These are phyloP conservation scores for Flaveria brownii DNA, from an alignment of 129 eudicot genomes.

Conservation along the genomic window DNA sequence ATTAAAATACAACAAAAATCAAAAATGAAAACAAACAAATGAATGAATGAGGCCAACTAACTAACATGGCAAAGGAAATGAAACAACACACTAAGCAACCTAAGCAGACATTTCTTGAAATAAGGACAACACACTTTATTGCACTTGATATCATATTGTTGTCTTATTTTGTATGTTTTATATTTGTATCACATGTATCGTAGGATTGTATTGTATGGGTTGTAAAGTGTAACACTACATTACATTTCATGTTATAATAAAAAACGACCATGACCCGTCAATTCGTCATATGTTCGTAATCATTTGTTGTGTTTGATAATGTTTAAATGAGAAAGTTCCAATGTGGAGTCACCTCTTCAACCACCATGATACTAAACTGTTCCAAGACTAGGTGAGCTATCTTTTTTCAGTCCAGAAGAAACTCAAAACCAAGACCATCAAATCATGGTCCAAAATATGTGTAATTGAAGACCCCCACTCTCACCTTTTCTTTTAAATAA, in stretches of 20 bases:
- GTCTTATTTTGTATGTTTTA: neutral
- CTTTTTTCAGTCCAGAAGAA: conserved; percentile 24
- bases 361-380: conserved; percentile 20
- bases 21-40: neutral
- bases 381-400: conserved; percentile 3
- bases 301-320: conserved; percentile 7
- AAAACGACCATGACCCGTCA: no score
- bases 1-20: neutral
- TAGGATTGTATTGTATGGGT: neutral
- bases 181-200: neutral
- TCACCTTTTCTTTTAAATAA: neutral
- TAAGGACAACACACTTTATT: no score
- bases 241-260: no score
- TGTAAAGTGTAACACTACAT: no score
- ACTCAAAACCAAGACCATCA: conserved; percentile 15
- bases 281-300: no score
- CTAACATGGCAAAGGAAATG: neutral
- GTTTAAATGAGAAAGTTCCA: conserved; percentile 22
- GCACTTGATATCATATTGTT: no score
- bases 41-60: neutral
- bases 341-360: conserved; percentile 15
- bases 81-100: neutral
- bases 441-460: conserved; percentile 2
- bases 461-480: conserved; percentile 20
- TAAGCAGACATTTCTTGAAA: neutral